phyloP scores from a whole-genome alignment of 129 eudicot genomes.

The Flaveria brownii region DNA sequence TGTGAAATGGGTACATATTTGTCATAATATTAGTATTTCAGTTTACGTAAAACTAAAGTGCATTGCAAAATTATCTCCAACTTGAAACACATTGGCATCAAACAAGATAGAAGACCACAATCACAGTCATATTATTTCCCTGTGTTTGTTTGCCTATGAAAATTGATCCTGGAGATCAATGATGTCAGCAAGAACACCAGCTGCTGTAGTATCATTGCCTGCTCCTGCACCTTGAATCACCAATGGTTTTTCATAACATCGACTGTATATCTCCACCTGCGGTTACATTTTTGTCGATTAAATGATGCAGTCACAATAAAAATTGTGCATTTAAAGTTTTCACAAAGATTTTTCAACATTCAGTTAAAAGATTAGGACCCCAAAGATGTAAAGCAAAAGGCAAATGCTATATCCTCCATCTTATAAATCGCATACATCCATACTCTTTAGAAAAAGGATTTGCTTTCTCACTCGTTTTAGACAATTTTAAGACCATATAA shows the following conservation, averaged over 20 bases:
- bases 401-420: background rate
- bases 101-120: background rate
- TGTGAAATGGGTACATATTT: background rate
- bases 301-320: background rate
- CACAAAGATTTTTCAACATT: background rate
- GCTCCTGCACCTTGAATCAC: slow-evolving; percentile 99
- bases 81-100: slow-evolving; percentile 1
- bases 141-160: slow-evolving; percentile 22
- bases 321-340: slow-evolving; percentile 1
- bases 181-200: slow-evolving; percentile 94
- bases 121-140: slow-evolving; percentile 8
- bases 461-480: background rate
- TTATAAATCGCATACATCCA: background rate
- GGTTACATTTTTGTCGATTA: slow-evolving; percentile 3
- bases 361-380: background rate
- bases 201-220: slow-evolving; percentile 93
- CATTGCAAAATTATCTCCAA: slow-evolving; percentile 8
- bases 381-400: background rate
- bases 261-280: slow-evolving; percentile 87
- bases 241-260: slow-evolving; percentile 73
- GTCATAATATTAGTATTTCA: background rate
- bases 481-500: background rate
- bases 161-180: slow-evolving; percentile 68
- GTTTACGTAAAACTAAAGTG: background rate
- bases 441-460: background rate